Conservation (phyloP, 176 grass and related monocot genomes). For the Leersia perrieri region DNA sequence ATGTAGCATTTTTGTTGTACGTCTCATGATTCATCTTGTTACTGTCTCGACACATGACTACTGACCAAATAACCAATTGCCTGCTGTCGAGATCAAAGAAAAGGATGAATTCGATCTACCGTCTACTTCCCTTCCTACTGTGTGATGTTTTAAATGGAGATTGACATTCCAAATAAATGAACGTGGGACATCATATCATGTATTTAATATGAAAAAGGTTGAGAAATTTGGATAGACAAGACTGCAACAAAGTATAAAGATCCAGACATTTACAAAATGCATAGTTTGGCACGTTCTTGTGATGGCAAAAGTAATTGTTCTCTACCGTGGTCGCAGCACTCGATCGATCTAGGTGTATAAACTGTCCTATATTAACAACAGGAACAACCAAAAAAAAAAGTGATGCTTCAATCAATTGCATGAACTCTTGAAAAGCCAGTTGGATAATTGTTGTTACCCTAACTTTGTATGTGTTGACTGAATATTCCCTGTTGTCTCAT, state of each 20-base stretch:
- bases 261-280: too few species aligned
- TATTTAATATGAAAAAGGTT: neutral
- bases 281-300: too few species aligned
- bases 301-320: too few species aligned
- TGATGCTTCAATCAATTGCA: too few species aligned
- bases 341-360: too few species aligned
- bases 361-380: too few species aligned
- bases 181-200: neutral
- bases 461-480: neutral
- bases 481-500: neutral
- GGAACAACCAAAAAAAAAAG: too few species aligned
- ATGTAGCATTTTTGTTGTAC: slow-evolving; percentile 21
- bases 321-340: too few species aligned
- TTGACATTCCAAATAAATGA: neutral
- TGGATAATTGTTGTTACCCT: neutral
- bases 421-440: too few species aligned
- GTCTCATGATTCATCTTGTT: slow-evolving; percentile 25
- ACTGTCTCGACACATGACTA: slow-evolving; percentile 30
- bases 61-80: neutral
- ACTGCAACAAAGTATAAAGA: neutral
- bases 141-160: neutral
- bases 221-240: neutral
- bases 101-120: slow-evolving; percentile 8
- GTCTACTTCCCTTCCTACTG: neutral
- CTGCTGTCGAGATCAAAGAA: neutral